Base-by-base conservation (phyloP, 352 stramenopile species). In the Phytopythium kandeliae region DNA sequence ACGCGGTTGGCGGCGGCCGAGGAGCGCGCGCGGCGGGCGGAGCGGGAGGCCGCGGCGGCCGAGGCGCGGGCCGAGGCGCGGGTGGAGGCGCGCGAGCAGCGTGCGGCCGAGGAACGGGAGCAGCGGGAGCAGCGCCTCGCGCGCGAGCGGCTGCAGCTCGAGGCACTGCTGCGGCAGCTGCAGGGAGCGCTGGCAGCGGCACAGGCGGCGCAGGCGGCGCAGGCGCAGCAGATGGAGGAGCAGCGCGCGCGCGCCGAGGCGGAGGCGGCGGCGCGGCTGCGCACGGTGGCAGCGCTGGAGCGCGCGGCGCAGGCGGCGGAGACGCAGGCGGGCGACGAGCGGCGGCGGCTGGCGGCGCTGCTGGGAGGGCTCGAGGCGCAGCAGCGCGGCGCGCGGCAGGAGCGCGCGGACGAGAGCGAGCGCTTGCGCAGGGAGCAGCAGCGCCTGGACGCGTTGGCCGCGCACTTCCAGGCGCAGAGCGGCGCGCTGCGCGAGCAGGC, bases 401-500 rank as follows among this genome's bases (percentile, higher is more conserved):
- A 83, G 48, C 64, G 83, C 25, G 47, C 86, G 12, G 81, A 90
- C 22, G 78, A 92, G 43, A 85, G 86, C 41, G 79, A 92, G 61
- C 73, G 82, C 3, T 42, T 92, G 34, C 64, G 77, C 10, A 65
- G 80, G 21, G 79, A 92, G 42, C 82, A 92, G 52, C 45, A 72
- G n/a, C 78, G 81, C 0, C 34, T 92, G 5, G 71, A 78, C 35
- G 69, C 69, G 13, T 55, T 89, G 0, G 72, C 77, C 24, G 48
- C 69, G 7, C 78, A 92, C 31, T 85, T 89, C 41, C 75, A 90
- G 35, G 76, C 74, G 6, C 81, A 92, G 56, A 74, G 61, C 5
- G 58, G 54, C 13, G 65, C 74, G 15, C 49, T 90, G 3, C 53
- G 83, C 49, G 77, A 87, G 43, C 67, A 65, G 12, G 67, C 78